phyloP scores from a whole-genome alignment of 306 rosid species.

The Lathyrus tuberosus region DNA sequence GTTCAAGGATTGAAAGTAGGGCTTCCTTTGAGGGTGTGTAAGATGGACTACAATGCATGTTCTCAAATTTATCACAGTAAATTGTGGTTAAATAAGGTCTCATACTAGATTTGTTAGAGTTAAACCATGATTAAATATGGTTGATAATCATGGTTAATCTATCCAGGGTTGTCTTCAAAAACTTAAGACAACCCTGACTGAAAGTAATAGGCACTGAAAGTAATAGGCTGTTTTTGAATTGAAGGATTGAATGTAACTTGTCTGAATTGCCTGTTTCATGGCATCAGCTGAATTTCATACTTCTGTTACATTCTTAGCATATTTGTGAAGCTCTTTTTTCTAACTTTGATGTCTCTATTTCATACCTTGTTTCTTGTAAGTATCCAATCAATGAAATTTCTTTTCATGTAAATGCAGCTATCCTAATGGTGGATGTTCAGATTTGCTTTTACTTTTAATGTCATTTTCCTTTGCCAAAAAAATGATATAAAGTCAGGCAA shows the following conservation, averaged over 20 bases:
- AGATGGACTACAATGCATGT: no score
- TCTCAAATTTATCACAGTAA: no score
- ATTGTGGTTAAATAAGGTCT: no score
- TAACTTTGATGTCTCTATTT: not conserved
- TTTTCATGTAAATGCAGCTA: constrained; percentile 9
- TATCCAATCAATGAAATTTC: constrained; percentile 9
- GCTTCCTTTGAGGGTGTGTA: no score
- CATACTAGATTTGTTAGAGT: no score
- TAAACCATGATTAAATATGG: no score
- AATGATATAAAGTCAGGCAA: not conserved
- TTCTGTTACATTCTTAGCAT: constrained; percentile 11
- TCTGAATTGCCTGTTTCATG: not conserved
- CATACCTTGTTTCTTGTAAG: not conserved
- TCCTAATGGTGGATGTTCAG: not conserved
- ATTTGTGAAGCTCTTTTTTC: constrained; percentile 22
- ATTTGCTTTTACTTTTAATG: not conserved
- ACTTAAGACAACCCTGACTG: not conserved
- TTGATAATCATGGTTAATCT: no score
- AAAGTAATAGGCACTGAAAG: no score
- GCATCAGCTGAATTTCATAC: not conserved
- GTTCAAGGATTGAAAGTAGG: constrained; percentile 20
- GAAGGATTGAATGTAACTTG: constrained; percentile 18
- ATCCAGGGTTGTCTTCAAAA: no score
- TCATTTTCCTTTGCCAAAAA: not conserved
- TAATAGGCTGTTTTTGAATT: constrained; percentile 1